phyloP scores from a whole-genome alignment of 2,329 filamentous ascomycete species.

The Allantophomopsis cytisporea region DNA sequence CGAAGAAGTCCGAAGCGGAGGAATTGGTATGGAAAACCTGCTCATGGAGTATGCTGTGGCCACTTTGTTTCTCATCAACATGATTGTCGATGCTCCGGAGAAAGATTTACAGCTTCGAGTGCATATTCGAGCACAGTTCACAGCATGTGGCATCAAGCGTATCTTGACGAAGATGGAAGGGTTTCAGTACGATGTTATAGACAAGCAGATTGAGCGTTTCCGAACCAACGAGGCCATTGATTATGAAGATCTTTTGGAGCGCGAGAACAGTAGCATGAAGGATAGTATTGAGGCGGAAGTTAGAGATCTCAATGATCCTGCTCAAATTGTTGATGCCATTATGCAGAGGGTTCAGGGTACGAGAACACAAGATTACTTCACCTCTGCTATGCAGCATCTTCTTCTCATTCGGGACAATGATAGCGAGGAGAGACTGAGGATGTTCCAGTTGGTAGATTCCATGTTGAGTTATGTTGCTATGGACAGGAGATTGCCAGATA shows the following conservation, averaged over 20 bases:
- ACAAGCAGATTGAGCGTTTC: conserved; percentile 95
- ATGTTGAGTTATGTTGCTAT: conserved; percentile 99
- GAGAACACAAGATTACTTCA: conserved; percentile 86
- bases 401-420: conserved; percentile 85
- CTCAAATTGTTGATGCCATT: conserved; percentile 90
- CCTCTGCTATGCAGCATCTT: conserved; percentile 90
- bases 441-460: conserved; percentile 97
- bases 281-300: conserved; percentile 55
- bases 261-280: conserved; percentile 80
- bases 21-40: conserved; percentile 96
- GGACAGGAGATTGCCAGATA: conserved; percentile 88
- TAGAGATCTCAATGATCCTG: conserved; percentile 84
- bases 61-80: conserved; percentile 89
- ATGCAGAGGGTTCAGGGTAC: conserved; percentile 71
- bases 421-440: conserved; percentile 78
- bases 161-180: conserved; percentile 94
- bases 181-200: conserved; percentile 95
- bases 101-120: conserved; percentile 81
- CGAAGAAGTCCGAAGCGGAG: conserved; percentile 88
- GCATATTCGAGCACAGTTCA: conserved; percentile 92
- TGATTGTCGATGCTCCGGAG: conserved; percentile 85
- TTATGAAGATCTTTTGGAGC: conserved; percentile 92
- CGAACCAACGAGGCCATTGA: conserved; percentile 91
- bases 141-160: conserved; percentile 86
- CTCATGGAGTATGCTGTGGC: conserved; percentile 98